Conservation (phyloP, 805 yeast species). For the Aciculoconidium aculeatum region DNA sequence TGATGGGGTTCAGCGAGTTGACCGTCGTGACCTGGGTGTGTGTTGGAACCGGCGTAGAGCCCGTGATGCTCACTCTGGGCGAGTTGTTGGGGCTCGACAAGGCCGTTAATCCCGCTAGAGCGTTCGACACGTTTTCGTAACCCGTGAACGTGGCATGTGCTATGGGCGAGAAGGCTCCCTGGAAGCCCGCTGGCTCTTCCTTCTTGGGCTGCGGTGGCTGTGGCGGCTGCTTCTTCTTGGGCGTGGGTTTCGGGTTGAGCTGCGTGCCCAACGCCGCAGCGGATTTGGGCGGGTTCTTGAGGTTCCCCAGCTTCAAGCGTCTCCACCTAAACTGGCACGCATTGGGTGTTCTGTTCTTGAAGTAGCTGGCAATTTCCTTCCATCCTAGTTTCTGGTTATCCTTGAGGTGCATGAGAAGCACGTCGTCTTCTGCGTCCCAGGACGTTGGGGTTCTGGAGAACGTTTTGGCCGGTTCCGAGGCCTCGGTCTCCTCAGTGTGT, state of each 20-base stretch:
- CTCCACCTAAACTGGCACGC: conserved; percentile 34
- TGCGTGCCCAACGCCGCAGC: conserved; percentile 19
- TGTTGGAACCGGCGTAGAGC: no score
- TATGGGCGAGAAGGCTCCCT: conserved; percentile 30
- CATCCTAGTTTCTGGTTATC: conserved; percentile 43
- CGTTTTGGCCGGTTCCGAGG: conserved; percentile 22
- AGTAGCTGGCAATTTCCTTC: conserved; percentile 42
- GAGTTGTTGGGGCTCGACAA: conserved; percentile 30
- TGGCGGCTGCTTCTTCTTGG: conserved; percentile 9
- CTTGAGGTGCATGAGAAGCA: conserved; percentile 40
- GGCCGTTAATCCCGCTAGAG: conserved; percentile 41
- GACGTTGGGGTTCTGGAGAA: conserved; percentile 39
- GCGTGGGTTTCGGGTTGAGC: conserved; percentile 6
- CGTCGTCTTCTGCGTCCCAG: conserved; percentile 44
- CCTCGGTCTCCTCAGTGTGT: no score
- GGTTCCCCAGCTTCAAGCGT: conserved; percentile 38
- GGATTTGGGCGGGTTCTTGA: conserved; percentile 39
- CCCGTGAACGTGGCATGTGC: conserved; percentile 33
- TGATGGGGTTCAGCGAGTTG: conserved; percentile 7
- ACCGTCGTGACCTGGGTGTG: conserved; percentile 6
- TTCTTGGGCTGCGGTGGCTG: conserved; percentile 1
- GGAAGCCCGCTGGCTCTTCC: conserved; percentile 14
- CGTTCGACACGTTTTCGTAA: conserved; percentile 35
- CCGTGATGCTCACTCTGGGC: conserved; percentile 10
- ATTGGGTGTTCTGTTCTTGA: conserved; percentile 39